phyloP scores from a whole-genome alignment of 345 rosid species.

The Crucihimalaya himalaica region DNA sequence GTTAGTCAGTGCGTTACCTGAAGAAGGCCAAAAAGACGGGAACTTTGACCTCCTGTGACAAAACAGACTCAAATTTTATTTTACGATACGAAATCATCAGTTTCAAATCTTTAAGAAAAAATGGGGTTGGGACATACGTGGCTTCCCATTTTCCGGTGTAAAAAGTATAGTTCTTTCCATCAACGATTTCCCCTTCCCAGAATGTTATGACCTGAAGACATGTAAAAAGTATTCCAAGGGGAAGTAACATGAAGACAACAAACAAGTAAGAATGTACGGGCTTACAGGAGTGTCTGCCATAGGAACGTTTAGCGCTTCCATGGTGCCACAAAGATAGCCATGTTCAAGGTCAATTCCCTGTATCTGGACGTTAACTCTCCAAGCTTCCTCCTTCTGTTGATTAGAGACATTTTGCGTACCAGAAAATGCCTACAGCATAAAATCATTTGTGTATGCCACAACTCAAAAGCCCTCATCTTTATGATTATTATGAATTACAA shows the following conservation, averaged over 20 bases:
- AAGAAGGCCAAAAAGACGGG: slow-evolving; percentile 69
- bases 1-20: slow-evolving; percentile 49
- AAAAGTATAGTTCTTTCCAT: slow-evolving; percentile 80
- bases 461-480: slow-evolving; percentile 7
- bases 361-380: slow-evolving; percentile 93
- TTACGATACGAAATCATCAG: not conserved
- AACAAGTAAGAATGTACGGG: not conserved
- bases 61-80: not conserved
- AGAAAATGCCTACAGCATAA: slow-evolving; percentile 68
- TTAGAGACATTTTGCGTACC: slow-evolving; percentile 94
- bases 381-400: slow-evolving; percentile 88
- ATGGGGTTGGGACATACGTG: slow-evolving; percentile 48
- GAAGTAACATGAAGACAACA: not conserved
- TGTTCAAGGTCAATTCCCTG: slow-evolving; percentile 90
- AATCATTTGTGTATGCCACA: not conserved
- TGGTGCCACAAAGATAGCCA: slow-evolving; percentile 94
- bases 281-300: slow-evolving; percentile 98
- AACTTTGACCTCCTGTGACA: slow-evolving; percentile 80
- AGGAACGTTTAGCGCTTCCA: slow-evolving; percentile 99
- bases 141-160: slow-evolving; percentile 98
- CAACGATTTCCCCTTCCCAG: slow-evolving; percentile 98
- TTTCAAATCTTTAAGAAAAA: not conserved
- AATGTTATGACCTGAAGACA: slow-evolving; percentile 85
- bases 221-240: not conserved
- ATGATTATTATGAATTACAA: not conserved